Percentiles rank a stretch among this genome's conserved stretches.
Conservation (phyloP, 257 asterid species). For the Avicennia marina region DNA sequence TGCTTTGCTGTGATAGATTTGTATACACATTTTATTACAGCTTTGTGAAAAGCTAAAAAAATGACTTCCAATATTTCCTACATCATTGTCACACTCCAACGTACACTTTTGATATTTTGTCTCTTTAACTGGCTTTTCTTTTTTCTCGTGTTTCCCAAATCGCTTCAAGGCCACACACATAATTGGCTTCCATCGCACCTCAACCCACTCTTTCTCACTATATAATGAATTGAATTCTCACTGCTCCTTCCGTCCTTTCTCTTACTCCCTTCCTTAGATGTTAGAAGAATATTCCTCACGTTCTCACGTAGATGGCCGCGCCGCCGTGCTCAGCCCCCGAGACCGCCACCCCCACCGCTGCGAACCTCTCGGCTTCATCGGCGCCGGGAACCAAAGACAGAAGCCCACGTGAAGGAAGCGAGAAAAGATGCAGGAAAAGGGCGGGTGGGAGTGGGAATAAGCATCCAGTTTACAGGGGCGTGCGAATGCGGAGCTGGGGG, state of each 20-base stretch:
- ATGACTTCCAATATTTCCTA: neutral
- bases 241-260: too few species aligned
- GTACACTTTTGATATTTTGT: slow-evolving; percentile 35
- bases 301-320: slow-evolving; percentile 34
- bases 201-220: too few species aligned
- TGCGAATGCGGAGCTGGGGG: slow-evolving; percentile 76
- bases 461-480: slow-evolving; percentile 64
- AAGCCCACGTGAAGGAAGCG: too few species aligned
- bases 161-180: slow-evolving; percentile 22
- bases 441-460: slow-evolving; percentile 25
- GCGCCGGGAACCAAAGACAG: neutral
- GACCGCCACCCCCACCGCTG: slow-evolving; percentile 5
- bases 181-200: neutral
- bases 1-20: neutral
- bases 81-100: slow-evolving; percentile 34
- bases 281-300: too few species aligned
- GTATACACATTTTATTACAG: too few species aligned
- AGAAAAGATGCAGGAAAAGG: slow-evolving; percentile 10
- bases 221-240: too few species aligned
- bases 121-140: slow-evolving; percentile 14
- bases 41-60: too few species aligned
- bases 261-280: too few species aligned
- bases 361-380: neutral
- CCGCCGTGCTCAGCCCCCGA: slow-evolving; percentile 24
- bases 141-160: slow-evolving; percentile 23